Evolutionary conservation across 106 monocot genomes (phyloP), one percentile per base, ranked within the genome.

Genomic region (Amphibolis antarctica): DNA sequence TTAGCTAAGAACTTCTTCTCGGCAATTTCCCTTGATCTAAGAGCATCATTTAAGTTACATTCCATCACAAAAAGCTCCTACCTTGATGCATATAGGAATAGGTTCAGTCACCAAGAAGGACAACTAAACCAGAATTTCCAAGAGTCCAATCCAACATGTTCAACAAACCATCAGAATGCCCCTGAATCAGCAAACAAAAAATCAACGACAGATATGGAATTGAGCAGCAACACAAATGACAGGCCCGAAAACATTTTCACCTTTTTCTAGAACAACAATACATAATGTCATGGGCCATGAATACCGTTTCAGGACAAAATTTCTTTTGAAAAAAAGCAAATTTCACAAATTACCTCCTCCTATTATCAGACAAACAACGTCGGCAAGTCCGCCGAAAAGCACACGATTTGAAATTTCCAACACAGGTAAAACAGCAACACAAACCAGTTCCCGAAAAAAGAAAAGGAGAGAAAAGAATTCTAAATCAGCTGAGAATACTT

Each of bases 31-130:
- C 44, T 84, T 22, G 84, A 84, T 49, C 64, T 78, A 23, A 84
- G 49, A 46, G 88, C 81, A 55, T 84, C 81, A 42, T 84, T 81
- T 42, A 36, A 75, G 59, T 88, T 84, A 59, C 78, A 80, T 51
- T 81, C 83, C 68, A 80, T 83, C 63, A 44, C 12, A 13, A 48
- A 1, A 46, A 13, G n/a, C 25, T 42, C 20, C 12, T 17, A 42
- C 42, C 60, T 43, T 43, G 42, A 61, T 19, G 29, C 42, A 61
- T 12, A 61, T 30, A 44, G 25, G 19, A 53, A 53, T 17, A 53
- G 0, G 50, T 10, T 51, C 1, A 51, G 5, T 51, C 50, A 51
- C 56, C 56, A 49, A 19, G 18, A 49, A 3, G 3, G 17, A 28
- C n/a, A 58, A n/a, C 58, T 17, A 19, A 58, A 58, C 26, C 30